Percentiles rank a stretch among this genome's conserved stretches.
These are phyloP conservation scores for Gossypium anomalum DNA, from an alignment of 345 rosid genomes.

Conservation along the genomic window DNA sequence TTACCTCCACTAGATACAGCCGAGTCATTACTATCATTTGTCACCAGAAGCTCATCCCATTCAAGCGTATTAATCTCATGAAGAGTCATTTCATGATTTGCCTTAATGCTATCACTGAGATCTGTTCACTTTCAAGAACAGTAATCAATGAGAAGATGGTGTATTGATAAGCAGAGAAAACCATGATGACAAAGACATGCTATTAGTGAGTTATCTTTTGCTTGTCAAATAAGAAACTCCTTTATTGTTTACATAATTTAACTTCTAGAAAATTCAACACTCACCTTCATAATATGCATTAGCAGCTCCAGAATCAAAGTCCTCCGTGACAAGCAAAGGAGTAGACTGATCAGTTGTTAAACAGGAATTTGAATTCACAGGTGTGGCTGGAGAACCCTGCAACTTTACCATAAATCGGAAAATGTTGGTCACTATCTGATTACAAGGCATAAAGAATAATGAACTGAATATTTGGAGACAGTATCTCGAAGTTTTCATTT, in stretches of 20 bases:
- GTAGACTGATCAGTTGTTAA: slow-evolving; percentile 60
- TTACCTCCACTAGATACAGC: slow-evolving; percentile 47
- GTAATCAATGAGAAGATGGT: slow-evolving; percentile 16
- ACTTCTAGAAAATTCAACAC: slow-evolving; percentile 18
- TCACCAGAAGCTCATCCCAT: slow-evolving; percentile 83
- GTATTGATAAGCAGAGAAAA: background rate
- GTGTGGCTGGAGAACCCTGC: slow-evolving; percentile 73
- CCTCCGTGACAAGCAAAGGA: slow-evolving; percentile 50
- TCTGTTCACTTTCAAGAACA: slow-evolving; percentile 43
- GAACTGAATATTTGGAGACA: background rate
- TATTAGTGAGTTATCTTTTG: background rate
- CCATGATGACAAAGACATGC: background rate
- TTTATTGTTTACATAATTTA: slow-evolving; percentile 1
- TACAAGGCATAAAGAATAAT: background rate
- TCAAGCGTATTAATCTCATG: slow-evolving; percentile 95
- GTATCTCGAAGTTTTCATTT: background rate
- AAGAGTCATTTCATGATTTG: slow-evolving; percentile 64
- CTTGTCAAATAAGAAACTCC: background rate
- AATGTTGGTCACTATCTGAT: background rate
- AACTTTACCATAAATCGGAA: slow-evolving; percentile 30
- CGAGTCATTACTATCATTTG: slow-evolving; percentile 40
- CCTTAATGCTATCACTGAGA: slow-evolving; percentile 39
- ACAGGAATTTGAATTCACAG: slow-evolving; percentile 79
- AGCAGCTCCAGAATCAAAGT: slow-evolving; percentile 53
- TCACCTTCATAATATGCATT: slow-evolving; percentile 32